Evolutionary conservation across 2,329 filamentous ascomycete species (phyloP).

Genomic region (Nakataea oryzae): DNA sequence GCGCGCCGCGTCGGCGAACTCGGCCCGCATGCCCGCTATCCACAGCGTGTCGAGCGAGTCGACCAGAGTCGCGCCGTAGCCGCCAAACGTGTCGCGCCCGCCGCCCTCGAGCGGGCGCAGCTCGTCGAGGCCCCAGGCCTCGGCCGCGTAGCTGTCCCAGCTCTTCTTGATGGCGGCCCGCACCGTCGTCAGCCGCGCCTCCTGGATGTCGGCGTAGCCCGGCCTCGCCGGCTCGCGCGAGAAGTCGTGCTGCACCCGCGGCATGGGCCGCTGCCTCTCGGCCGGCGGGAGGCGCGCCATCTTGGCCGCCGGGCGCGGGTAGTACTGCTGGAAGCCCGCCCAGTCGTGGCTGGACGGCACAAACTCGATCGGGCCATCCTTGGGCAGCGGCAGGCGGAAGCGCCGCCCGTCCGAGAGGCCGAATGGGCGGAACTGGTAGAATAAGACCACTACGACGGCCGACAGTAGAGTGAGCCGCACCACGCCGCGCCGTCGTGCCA

Average conservation of each 20-base stretch:
- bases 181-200: constrained; percentile 6
- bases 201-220: background rate
- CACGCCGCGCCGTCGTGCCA: background rate
- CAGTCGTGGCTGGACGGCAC: constrained; percentile 15
- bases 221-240: constrained; percentile 6
- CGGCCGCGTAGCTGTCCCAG: constrained; percentile 35
- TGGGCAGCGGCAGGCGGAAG: background rate
- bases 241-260: constrained; percentile 31
- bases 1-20: constrained; percentile 40
- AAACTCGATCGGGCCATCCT: background rate
- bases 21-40: constrained; percentile 47
- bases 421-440: background rate
- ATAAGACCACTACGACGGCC: background rate
- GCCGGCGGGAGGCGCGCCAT: constrained; percentile 21
- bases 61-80: constrained; percentile 48
- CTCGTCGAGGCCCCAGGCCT: constrained; percentile 47
- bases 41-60: constrained; percentile 49
- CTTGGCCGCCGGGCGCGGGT: constrained; percentile 7
- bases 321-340: constrained; percentile 11
- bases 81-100: constrained; percentile 36
- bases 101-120: constrained; percentile 36
- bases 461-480: background rate
- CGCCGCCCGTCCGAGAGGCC: background rate
- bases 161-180: constrained; percentile 17
- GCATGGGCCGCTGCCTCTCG: constrained; percentile 9